Evolutionary conservation across 345 rosid genomes (phyloP).

Genomic region (Eucalyptus polyanthemos): DNA sequence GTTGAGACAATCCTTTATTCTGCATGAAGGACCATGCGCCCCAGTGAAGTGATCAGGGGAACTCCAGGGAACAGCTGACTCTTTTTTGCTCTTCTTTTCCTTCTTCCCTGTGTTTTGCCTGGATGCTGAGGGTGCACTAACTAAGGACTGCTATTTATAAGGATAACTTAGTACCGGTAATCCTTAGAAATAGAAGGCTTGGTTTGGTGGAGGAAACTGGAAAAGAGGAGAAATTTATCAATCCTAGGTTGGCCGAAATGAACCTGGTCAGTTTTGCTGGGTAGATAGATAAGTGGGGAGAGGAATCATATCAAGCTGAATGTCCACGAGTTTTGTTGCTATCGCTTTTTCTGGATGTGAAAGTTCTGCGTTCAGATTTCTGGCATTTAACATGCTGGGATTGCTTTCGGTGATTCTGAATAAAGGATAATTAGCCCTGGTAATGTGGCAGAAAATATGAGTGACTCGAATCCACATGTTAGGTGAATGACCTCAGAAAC

Average conservation of each 20-base stretch:
- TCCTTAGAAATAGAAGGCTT: neutral
- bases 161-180: neutral
- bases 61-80: conserved; percentile 8
- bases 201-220: neutral
- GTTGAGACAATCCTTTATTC: neutral
- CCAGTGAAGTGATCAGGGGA: conserved; percentile 12
- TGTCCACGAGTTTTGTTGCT: neutral
- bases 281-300: neutral
- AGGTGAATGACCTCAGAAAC: neutral
- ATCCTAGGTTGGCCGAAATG: neutral
- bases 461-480: neutral
- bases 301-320: neutral
- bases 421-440: neutral
- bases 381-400: neutral
- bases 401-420: neutral
- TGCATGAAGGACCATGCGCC: neutral
- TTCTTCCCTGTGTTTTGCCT: neutral
- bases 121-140: neutral
- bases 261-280: neutral
- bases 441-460: neutral
- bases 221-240: neutral
- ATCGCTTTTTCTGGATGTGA: neutral
- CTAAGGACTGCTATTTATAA: neutral
- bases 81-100: neutral
- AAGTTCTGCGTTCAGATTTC: neutral